Evolutionary conservation across 2,329 filamentous ascomycete species (phyloP).

Genomic region (Fusarium caatingaense): DNA sequence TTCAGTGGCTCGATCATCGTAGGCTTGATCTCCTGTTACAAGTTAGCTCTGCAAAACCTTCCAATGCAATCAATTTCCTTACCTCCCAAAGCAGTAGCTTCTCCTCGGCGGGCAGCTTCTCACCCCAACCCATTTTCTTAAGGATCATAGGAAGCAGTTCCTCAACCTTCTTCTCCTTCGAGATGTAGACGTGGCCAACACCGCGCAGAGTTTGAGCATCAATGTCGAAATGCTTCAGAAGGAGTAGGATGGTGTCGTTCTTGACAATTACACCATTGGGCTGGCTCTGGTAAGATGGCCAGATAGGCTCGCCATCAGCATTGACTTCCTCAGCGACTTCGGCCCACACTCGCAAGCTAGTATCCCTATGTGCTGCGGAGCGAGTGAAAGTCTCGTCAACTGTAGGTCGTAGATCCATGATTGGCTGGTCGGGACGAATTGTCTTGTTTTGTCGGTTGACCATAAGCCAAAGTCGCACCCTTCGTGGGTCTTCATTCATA

Average conservation of each 20-base stretch:
- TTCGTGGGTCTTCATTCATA: slow-evolving; percentile 72
- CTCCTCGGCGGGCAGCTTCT: slow-evolving; percentile 73
- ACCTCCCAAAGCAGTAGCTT: slow-evolving; percentile 81
- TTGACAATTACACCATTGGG: slow-evolving; percentile 67
- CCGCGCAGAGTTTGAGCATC: slow-evolving; percentile 80
- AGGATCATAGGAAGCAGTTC: slow-evolving; percentile 84
- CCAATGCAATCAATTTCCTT: slow-evolving; percentile 37
- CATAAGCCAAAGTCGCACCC: slow-evolving; percentile 92
- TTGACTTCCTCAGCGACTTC: slow-evolving; percentile 78
- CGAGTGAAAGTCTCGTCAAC: slow-evolving; percentile 74
- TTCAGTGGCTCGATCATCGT: slow-evolving; percentile 97
- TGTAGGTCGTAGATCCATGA: slow-evolving; percentile 80
- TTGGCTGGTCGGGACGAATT: slow-evolving; percentile 86
- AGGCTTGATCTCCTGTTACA: slow-evolving; percentile 85
- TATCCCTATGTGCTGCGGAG: slow-evolving; percentile 70
- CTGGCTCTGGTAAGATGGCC: slow-evolving; percentile 72
- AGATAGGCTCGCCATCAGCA: slow-evolving; percentile 75
- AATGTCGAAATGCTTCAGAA: slow-evolving; percentile 91
- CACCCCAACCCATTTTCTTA: slow-evolving; percentile 86
- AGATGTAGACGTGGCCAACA: slow-evolving; percentile 86
- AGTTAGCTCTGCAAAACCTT: slow-evolving; percentile 9
- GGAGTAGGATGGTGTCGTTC: slow-evolving; percentile 79
- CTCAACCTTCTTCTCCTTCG: slow-evolving; percentile 85
- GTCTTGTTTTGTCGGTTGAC: slow-evolving; percentile 99
- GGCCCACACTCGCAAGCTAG: slow-evolving; percentile 86